These are phyloP conservation scores for Poteriospumella lacustris DNA, from an alignment of 108 stramenopile species.

Conservation along the genomic window DNA sequence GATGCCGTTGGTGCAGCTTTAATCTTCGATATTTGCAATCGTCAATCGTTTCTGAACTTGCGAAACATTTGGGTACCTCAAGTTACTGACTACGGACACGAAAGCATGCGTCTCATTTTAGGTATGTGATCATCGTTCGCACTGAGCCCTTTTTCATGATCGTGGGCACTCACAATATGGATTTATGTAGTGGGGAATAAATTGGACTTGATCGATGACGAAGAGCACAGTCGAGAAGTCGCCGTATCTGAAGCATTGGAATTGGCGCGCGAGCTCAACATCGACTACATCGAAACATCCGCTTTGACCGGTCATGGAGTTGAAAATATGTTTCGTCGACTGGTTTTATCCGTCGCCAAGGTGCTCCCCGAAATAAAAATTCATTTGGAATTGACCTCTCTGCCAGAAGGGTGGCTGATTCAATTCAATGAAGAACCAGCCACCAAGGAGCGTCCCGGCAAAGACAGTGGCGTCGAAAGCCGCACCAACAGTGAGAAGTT, in stretches of 20 bases:
- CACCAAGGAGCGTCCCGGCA: no score
- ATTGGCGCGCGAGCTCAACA: neutral
- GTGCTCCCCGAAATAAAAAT: conserved; percentile 8
- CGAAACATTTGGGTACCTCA: neutral
- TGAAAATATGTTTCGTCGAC: conserved; percentile 3
- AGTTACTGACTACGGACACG: neutral
- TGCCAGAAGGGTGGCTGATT: conserved; percentile 25
- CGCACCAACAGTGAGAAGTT: no score
- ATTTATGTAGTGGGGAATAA: conserved; percentile 1
- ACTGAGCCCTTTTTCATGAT: neutral
- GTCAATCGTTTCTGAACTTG: neutral
- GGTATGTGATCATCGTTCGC: no score
- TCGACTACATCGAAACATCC: conserved; percentile 25
- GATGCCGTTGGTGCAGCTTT: conserved; percentile 23
- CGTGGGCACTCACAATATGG: neutral
- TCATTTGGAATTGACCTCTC: neutral
- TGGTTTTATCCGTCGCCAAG: neutral
- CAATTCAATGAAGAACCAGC: no score
- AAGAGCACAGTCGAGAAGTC: neutral
- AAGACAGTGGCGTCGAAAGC: no score
- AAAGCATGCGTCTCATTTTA: neutral
- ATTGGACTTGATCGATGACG: neutral
- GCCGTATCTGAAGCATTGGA: neutral
- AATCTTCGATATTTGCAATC: conserved; percentile 12
- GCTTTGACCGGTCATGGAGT: conserved; percentile 14